phyloP scores from a whole-genome alignment of 2,329 filamentous ascomycete genomes.

The Calonectria henricotiae region DNA sequence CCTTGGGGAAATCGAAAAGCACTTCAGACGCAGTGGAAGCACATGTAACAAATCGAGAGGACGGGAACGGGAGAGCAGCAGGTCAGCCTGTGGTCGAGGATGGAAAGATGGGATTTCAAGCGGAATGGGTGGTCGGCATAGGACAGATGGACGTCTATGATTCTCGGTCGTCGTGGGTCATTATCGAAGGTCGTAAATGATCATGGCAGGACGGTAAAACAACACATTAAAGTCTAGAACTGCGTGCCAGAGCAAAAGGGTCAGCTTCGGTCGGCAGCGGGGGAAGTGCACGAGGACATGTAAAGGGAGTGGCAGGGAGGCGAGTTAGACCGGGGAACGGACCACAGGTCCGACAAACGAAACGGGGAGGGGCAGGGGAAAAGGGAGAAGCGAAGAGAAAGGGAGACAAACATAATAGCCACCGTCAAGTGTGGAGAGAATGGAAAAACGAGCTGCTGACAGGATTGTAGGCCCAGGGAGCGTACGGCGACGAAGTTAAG shows the following conservation, averaged over 20 bases:
- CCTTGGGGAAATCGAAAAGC: constrained; percentile 29
- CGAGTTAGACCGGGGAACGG: constrained; percentile 48
- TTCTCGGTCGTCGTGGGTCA: constrained; percentile 49
- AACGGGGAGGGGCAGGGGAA: constrained; percentile 51
- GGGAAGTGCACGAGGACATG: constrained; percentile 34
- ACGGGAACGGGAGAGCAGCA: constrained; percentile 21
- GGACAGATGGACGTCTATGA: constrained; percentile 39
- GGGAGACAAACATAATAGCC: constrained; percentile 36
- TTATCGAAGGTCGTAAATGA: constrained; percentile 52
- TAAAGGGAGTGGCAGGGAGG: constrained; percentile 44
- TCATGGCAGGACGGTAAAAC: constrained; percentile 48
- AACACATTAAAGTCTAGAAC: constrained; percentile 53
- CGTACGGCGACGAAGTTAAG: constrained; percentile 8
- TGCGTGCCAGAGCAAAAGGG: constrained; percentile 44
- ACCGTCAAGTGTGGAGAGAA: constrained; percentile 25
- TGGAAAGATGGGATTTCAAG: constrained; percentile 32
- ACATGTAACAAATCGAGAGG: constrained; percentile 44
- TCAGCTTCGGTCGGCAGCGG: constrained; percentile 46
- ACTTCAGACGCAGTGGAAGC: constrained; percentile 41
- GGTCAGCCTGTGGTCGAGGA: constrained; percentile 25
- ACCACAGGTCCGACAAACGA: constrained; percentile 44
- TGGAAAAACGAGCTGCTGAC: constrained; percentile 11
- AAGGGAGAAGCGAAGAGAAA: constrained; percentile 38
- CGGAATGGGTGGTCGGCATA: constrained; percentile 39
- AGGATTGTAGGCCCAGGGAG: constrained; percentile 22